Base-by-base conservation (phyloP, 2,329 filamentous ascomycete species). In the Ceratocystis lukuohia region DNA sequence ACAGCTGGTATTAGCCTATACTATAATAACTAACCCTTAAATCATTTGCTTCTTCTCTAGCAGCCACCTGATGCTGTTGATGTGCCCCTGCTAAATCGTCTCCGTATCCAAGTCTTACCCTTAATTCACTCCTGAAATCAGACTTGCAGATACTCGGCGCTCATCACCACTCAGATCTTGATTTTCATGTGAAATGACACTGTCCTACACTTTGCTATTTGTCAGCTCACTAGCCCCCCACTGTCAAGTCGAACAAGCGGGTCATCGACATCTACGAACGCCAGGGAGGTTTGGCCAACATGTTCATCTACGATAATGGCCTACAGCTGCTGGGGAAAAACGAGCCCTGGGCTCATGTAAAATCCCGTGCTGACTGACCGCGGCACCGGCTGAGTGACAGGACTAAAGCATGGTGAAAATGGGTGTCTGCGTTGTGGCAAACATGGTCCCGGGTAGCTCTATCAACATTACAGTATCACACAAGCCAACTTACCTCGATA, bases 101-200 rank as follows among this genome's bases (percentile, higher is more conserved):
- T 91, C n/a, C 82, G 86, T 46, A 83, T 91, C 17, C 88, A 91
- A 74, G 87, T 92, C 68, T 75, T 91, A 8, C 87, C 87, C 0
- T 87, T 84, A 0, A 81, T 91, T 59, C 82, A 87, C 17, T 87
- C 91, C 71, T 79, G 91, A 3, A 80, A 84, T 0, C 80, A 84
- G 50, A 88, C 88, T 4, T 81, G 88, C 68, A 92, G 90, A 74
- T 84, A 90, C 73, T 89, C 88, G 12, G 89, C 89, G 6, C 92
- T 93, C 73, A 80, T 93, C 53, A 85, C 87, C 1, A 83, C 82
- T 0, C 85, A 89, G 69, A 83, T 84, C 3, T 77, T 92, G 4
- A 77, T 94, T 1, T 78, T 93, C 1, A 88, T 93, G 0, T 94
- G 89, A 89, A 89, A 93, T 70, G 89, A 93, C 70, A 88, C 92